Evolutionary conservation across 202 grass and related monocot genomes (phyloP).

Genomic region (Digitaria exilis): DNA sequence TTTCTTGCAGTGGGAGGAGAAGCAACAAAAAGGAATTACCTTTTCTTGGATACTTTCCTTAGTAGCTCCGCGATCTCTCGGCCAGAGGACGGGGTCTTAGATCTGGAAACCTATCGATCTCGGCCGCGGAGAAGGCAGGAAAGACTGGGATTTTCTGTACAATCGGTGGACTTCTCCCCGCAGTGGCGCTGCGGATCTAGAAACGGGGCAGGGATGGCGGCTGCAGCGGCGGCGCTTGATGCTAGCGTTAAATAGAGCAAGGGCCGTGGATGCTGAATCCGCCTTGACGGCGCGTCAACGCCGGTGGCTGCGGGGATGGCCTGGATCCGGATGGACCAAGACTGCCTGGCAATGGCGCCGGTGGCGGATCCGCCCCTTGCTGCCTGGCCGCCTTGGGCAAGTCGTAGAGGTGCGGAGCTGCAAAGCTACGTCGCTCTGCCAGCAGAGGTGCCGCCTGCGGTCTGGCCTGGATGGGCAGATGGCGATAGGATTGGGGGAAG

Average conservation of each 20-base stretch:
- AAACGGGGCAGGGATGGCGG: background rate
- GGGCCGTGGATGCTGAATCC: background rate
- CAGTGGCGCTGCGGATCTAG: background rate
- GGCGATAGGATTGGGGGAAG: background rate
- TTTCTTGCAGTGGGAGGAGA: background rate
- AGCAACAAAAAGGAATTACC: background rate
- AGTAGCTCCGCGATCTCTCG: background rate
- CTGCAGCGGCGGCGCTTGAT: background rate
- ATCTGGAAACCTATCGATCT: background rate
- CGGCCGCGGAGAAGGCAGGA: constrained; percentile 30
- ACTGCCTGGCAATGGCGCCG: background rate
- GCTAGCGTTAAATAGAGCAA: background rate
- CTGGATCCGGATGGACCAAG: background rate
- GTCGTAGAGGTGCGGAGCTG: background rate
- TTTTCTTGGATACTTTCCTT: background rate
- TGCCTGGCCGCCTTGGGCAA: background rate
- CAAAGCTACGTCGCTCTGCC: background rate
- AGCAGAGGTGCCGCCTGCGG: background rate
- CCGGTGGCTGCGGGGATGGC: background rate
- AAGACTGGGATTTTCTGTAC: constrained; percentile 38
- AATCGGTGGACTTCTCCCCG: background rate
- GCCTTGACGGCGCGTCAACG: background rate
- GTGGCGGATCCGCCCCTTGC: background rate
- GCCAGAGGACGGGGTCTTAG: background rate
- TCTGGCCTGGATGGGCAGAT: background rate